Evolutionary conservation across 345 rosid genomes (phyloP).

Genomic region (Bruguiera gymnorhiza): DNA sequence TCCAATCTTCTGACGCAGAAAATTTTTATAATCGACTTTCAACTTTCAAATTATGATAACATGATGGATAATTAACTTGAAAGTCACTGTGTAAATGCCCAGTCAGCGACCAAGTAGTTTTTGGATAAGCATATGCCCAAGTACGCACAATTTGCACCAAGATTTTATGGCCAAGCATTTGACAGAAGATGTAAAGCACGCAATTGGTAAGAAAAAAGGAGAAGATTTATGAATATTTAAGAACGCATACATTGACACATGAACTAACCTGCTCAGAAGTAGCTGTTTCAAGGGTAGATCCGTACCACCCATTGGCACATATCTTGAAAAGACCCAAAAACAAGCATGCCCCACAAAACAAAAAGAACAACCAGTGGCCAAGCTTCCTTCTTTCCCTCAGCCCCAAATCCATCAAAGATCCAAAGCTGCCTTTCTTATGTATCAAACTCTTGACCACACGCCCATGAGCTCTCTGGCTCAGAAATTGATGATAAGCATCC

Average conservation of each 20-base stretch:
- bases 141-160: too few relatives aligned
- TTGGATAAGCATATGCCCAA: too few relatives aligned
- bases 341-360: slow-evolving; percentile 73
- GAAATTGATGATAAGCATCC: slow-evolving; percentile 26
- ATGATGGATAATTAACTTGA: too few relatives aligned
- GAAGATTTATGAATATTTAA: not conserved
- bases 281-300: slow-evolving; percentile 68
- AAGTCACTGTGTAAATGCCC: too few relatives aligned
- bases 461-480: slow-evolving; percentile 45
- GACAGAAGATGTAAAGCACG: too few relatives aligned
- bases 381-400: slow-evolving; percentile 66
- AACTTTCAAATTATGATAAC: too few relatives aligned
- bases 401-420: slow-evolving; percentile 58
- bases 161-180: too few relatives aligned
- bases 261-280: slow-evolving; percentile 46
- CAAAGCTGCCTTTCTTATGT: slow-evolving; percentile 41
- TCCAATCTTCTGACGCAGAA: too few relatives aligned
- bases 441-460: slow-evolving; percentile 32
- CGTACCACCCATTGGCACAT: slow-evolving; percentile 83
- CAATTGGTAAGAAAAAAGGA: not conserved
- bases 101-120: not conserved
- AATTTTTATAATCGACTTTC: too few relatives aligned
- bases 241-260: not conserved
- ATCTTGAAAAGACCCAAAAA: slow-evolving; percentile 82
- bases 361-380: slow-evolving; percentile 79